Conservation (phyloP, 169 alveolate genomes). For the Cryptosporidium sp. region DNA sequence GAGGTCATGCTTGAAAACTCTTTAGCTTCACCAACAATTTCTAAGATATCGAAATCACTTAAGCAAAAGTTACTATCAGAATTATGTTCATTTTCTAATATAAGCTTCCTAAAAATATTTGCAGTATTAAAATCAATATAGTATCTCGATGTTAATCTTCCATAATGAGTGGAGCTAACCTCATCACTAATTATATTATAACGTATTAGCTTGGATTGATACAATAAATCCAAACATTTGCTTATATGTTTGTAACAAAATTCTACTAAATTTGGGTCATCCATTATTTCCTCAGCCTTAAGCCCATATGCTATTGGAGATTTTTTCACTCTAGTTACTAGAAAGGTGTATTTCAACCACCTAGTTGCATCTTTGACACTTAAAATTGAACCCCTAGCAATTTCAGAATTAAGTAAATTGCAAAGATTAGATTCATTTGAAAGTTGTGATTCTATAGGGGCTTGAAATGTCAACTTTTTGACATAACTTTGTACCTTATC, state of each 20-base stretch:
- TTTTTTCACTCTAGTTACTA: slow-evolving; percentile 81
- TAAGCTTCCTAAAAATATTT: slow-evolving; percentile 79
- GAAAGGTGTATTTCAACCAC: slow-evolving; percentile 98
- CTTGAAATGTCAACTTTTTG: slow-evolving; percentile 94
- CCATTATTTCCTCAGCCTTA: slow-evolving; percentile 78
- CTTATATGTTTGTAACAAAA: slow-evolving; percentile 79
- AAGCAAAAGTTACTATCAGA: slow-evolving; percentile 33
- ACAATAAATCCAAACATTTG: slow-evolving; percentile 71
- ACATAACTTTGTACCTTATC: slow-evolving; percentile 95
- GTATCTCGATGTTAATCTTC: slow-evolving; percentile 90
- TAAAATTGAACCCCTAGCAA: slow-evolving; percentile 91
- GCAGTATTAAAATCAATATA: slow-evolving; percentile 87
- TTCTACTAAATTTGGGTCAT: slow-evolving; percentile 77
- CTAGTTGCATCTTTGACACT: slow-evolving; percentile 95
- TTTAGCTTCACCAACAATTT: slow-evolving; percentile 82
- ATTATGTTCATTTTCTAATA: slow-evolving; percentile 71
- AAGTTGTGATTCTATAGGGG: slow-evolving; percentile 97
- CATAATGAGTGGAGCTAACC: slow-evolving; percentile 88
- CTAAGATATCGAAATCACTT: slow-evolving; percentile 79
- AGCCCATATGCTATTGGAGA: slow-evolving; percentile 85
- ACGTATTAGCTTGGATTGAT: slow-evolving; percentile 81
- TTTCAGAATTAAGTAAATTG: slow-evolving; percentile 98
- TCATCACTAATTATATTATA: slow-evolving; percentile 82
- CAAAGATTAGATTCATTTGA: slow-evolving; percentile 85
- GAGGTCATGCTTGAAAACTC: slow-evolving; percentile 88